Conservation (phyloP, 2,329 filamentous ascomycete species). For the Polytolypa hystricis region DNA sequence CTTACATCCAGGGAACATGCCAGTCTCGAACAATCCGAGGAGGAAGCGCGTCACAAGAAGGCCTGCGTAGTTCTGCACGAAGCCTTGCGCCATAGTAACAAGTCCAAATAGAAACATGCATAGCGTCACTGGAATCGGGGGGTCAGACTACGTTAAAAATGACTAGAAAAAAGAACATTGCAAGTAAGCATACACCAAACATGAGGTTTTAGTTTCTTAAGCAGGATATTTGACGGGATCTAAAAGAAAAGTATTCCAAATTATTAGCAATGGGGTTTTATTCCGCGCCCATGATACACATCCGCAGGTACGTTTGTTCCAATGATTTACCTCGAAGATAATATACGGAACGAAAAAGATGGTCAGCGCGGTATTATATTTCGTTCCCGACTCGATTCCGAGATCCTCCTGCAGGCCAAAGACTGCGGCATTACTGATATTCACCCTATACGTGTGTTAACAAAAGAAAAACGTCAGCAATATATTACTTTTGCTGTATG, state of each 20-base stretch:
- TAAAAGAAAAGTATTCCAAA: too few relatives aligned
- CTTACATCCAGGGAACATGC: conserved; percentile 57
- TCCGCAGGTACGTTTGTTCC: too few relatives aligned
- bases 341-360: conserved; percentile 77
- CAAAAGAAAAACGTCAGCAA: too few relatives aligned
- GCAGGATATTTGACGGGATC: conserved; percentile 61
- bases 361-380: conserved; percentile 66
- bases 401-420: conserved; percentile 57
- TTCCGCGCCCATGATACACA: too few relatives aligned
- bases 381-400: conserved; percentile 37
- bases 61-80: conserved; percentile 66
- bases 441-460: conserved; percentile 51
- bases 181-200: conserved; percentile 46
- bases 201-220: conserved; percentile 57
- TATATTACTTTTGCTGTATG: too few relatives aligned
- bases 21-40: conserved; percentile 64
- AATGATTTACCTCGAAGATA: conserved; percentile 36
- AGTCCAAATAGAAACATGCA: conserved; percentile 83
- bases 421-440: conserved; percentile 65
- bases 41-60: conserved; percentile 76
- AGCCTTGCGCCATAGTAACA: conserved; percentile 61
- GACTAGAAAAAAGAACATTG: background rate
- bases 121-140: conserved; percentile 41
- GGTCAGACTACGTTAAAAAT: background rate
- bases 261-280: too few relatives aligned